Evolutionary conservation across 331 rosid species (phyloP), one percentile per base, ranked within the genome.

Genomic region (Prunus yedoensis): DNA sequence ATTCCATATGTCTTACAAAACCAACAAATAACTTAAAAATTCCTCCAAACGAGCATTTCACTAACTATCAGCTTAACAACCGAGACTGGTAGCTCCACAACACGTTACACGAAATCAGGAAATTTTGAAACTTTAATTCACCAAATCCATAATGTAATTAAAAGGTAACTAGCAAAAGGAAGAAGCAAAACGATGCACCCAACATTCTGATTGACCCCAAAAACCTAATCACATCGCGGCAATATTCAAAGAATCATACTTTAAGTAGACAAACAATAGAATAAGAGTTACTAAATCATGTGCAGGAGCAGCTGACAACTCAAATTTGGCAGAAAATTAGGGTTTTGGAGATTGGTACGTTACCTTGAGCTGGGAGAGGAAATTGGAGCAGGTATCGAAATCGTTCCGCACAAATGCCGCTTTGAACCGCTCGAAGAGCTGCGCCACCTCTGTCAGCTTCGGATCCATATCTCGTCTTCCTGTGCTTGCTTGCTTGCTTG

Each of bases 331-430:
- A 10, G 61, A 23, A 81, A 83, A 56, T 49, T 87, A 82, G 90
- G 91, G 87, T 80, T 91, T 80, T 51, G 38, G 54, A 3, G 47
- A 56, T 71, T 45, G 49, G 53, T 64, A 25, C 13, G 53, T 18
- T 74, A 94, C 99, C 96, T 94, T 94, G 17, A 94, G 93, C 79
- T 91, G 90, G 11, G 93, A 89, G 38, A 94, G 95, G 45, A 89
- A 83, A 47, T 73, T 71, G 68, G 68, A 30, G 60, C 82, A 82
- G 43, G 86, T 74, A 50, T 84, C 83, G 57, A 45, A 89, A 82
- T 91, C 98, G 20, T 78, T 86, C 71, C 93, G 79, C 14, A 60
- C 46, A 74, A 85, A 74, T 2, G 93, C 93, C 0, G 98, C 93
- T 74, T 94, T 94, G 58, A 91, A 90, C 64, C 96, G 96, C 79